Conservation (phyloP, 257 asterid genomes). For the Paulownia fortunei region DNA sequence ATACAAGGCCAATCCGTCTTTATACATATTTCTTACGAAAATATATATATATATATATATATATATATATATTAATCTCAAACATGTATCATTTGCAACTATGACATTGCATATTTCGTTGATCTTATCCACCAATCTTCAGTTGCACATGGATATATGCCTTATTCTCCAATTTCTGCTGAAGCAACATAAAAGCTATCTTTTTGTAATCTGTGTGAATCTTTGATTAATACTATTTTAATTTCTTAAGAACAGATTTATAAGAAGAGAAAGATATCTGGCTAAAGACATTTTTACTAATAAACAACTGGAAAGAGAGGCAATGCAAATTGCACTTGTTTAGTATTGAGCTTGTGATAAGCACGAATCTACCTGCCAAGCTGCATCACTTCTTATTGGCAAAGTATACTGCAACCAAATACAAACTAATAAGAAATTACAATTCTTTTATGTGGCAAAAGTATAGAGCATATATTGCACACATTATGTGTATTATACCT, state of each 20-base stretch:
- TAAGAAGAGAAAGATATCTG: not conserved
- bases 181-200: not conserved
- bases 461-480: too few species aligned
- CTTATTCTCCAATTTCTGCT: not conserved
- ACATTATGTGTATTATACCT: too few species aligned
- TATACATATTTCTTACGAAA: too few species aligned
- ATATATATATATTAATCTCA: not conserved
- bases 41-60: too few species aligned
- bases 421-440: too few species aligned
- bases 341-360: not conserved
- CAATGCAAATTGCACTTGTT: not conserved
- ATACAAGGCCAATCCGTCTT: too few species aligned
- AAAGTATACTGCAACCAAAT: not conserved
- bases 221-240: not conserved
- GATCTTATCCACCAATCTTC: not conserved
- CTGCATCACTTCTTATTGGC: not conserved
- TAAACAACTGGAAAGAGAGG: not conserved
- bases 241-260: too few species aligned
- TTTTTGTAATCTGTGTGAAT: not conserved
- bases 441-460: too few species aligned
- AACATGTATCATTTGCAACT: not conserved
- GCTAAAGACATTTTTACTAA: not conserved
- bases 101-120: not conserved
- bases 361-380: slow-evolving; percentile 9
- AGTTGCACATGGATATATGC: not conserved